These are phyloP conservation scores for Tetrapyrgos nigripes DNA, from an alignment of 1,284 basidiomycete species.

Conservation along the genomic window DNA sequence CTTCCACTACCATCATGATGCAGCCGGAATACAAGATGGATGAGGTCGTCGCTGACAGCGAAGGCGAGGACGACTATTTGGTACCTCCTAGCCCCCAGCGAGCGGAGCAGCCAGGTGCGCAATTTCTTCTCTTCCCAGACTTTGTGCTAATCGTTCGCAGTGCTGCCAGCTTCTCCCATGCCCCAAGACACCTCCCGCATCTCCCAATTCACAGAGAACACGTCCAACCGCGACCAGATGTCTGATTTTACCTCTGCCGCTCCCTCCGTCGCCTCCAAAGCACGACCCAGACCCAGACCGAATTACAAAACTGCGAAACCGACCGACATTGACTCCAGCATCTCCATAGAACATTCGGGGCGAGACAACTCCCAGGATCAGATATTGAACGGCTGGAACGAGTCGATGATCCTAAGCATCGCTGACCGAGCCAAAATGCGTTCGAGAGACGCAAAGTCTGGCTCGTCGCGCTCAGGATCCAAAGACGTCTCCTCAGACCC, in stretches of 20 bases:
- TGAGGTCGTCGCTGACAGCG: conserved; percentile 18
- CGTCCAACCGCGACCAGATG: conserved; percentile 4
- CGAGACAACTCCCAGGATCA: not conserved
- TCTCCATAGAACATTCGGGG: not conserved
- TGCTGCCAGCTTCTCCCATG: not conserved
- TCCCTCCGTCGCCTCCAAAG: conserved; percentile 3
- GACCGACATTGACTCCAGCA: not conserved
- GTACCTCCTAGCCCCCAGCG: not conserved
- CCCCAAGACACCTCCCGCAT: conserved; percentile 5
- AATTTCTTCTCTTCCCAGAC: not conserved
- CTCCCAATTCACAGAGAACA: conserved; percentile 11
- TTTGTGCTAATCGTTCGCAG: not conserved
- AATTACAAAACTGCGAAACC: not conserved
- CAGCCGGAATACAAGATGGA: conserved; percentile 4
- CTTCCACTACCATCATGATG: not conserved
- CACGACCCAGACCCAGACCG: conserved; percentile 11
- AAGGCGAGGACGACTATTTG: conserved; percentile 15
- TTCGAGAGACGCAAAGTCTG: not conserved
- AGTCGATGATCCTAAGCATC: conserved; percentile 4
- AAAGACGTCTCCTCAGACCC: not conserved
- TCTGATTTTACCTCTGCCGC: conserved; percentile 9
- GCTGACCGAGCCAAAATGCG: conserved; percentile 19
- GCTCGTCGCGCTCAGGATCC: not conserved
- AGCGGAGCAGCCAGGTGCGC: not conserved
- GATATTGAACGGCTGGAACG: not conserved